These are phyloP conservation scores for Aspergillus cavernicola DNA, from an alignment of 495 filamentous ascomycete genomes.

Conservation along the genomic window DNA sequence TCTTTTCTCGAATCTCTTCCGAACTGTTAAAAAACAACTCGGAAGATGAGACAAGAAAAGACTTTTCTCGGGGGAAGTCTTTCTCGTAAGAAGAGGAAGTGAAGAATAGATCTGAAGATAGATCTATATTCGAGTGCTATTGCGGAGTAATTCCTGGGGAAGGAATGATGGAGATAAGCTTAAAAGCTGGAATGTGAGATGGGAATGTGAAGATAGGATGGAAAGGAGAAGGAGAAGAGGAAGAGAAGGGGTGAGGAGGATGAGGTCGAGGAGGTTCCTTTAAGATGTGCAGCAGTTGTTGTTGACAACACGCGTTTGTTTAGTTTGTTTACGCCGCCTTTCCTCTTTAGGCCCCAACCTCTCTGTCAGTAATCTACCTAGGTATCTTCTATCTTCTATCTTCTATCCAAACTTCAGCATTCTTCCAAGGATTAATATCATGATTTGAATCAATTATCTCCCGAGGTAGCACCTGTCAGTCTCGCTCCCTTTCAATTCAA, in stretches of 20 bases:
- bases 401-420: too few relatives aligned
- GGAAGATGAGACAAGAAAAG: constrained; percentile 97
- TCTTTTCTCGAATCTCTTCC: constrained; percentile 93
- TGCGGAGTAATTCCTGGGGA: constrained; percentile 19
- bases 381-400: not conserved
- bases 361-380: not conserved
- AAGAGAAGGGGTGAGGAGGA: constrained; percentile 11
- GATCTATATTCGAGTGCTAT: constrained; percentile 14
- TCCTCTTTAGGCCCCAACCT: constrained; percentile 21
- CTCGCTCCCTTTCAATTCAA: not conserved
- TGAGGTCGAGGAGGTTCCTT: constrained; percentile 16
- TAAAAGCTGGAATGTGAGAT: constrained; percentile 21
- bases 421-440: too few relatives aligned
- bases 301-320: constrained; percentile 23
- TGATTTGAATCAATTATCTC: not conserved
- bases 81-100: constrained; percentile 29
- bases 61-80: constrained; percentile 44
- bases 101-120: constrained; percentile 21
- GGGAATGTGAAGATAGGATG: too few relatives aligned
- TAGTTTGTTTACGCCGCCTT: constrained; percentile 33
- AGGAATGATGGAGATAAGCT: constrained; percentile 27
- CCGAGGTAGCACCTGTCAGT: constrained; percentile 1
- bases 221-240: constrained; percentile 17
- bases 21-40: constrained; percentile 66
- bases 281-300: constrained; percentile 12